phyloP scores from a whole-genome alignment of 805 yeast species.

The Suhomyces xylopsoci region DNA sequence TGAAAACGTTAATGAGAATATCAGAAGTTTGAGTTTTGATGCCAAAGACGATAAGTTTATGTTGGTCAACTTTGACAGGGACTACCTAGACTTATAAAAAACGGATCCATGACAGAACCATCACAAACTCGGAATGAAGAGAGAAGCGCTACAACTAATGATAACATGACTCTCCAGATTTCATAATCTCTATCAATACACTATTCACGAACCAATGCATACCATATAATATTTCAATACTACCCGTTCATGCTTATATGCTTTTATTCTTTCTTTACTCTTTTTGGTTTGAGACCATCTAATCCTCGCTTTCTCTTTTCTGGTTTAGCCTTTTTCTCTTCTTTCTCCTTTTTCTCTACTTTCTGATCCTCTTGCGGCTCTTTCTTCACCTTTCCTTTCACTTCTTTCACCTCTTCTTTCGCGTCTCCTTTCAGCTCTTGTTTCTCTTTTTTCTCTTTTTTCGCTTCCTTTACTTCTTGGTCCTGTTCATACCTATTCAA shows the following conservation, averaged over 20 bases:
- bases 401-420: neutral
- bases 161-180: neutral
- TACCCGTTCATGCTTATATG: neutral
- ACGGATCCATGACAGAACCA: too few species aligned
- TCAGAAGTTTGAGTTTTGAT: constrained; percentile 25
- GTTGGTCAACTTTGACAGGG: constrained; percentile 37
- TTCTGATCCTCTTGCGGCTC: neutral
- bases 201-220: neutral
- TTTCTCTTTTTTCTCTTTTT: too few species aligned
- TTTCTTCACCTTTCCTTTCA: neutral
- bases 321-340: neutral
- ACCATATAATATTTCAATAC: neutral
- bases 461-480: neutral
- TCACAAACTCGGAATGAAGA: too few species aligned
- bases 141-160: neutral
- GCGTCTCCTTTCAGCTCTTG: neutral
- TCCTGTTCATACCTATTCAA: neutral
- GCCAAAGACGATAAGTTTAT: constrained; percentile 32
- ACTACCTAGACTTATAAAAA: constrained; percentile 31
- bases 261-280: neutral
- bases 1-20: constrained; percentile 28
- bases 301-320: neutral
- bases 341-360: neutral
- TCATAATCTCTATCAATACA: neutral
- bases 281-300: neutral